Evolutionary conservation across 2,329 filamentous ascomycete species (phyloP).

Genomic region (Xylaria sp.): DNA sequence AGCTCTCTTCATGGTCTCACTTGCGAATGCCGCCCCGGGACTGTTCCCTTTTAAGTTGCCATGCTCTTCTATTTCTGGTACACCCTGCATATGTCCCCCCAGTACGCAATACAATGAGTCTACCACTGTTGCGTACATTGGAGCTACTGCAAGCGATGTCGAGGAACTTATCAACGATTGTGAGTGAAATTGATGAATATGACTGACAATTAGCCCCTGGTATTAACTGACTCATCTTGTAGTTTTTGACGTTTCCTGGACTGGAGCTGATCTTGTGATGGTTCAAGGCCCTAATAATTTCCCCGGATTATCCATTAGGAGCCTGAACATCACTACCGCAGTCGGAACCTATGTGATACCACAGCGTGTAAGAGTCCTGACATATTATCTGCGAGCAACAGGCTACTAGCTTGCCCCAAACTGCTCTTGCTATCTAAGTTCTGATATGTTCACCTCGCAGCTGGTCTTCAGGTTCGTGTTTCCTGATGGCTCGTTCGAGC

Average conservation of each 20-base stretch:
- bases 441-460: slow-evolving; percentile 19
- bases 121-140: slow-evolving; percentile 18
- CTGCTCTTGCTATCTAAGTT: too few species aligned
- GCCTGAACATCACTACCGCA: slow-evolving; percentile 11
- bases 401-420: background rate
- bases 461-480: slow-evolving; percentile 21
- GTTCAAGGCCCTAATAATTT: slow-evolving; percentile 26
- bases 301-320: slow-evolving; percentile 24
- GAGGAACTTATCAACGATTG: slow-evolving; percentile 21
- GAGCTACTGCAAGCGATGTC: slow-evolving; percentile 26
- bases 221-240: background rate
- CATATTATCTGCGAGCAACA: background rate
- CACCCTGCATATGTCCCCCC: slow-evolving; percentile 28
- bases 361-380: slow-evolving; percentile 18
- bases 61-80: slow-evolving; percentile 30
- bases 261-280: background rate
- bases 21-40: slow-evolving; percentile 13
- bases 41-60: background rate
- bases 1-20: slow-evolving; percentile 10
- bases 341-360: slow-evolving; percentile 21
- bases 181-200: slow-evolving; percentile 13
- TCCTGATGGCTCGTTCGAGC: slow-evolving; percentile 34
- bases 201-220: background rate
- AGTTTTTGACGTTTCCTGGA: slow-evolving; percentile 29
- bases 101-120: slow-evolving; percentile 32